Conservation (phyloP, 75 land plant genomes). For the Selaginella moellendorffii region DNA sequence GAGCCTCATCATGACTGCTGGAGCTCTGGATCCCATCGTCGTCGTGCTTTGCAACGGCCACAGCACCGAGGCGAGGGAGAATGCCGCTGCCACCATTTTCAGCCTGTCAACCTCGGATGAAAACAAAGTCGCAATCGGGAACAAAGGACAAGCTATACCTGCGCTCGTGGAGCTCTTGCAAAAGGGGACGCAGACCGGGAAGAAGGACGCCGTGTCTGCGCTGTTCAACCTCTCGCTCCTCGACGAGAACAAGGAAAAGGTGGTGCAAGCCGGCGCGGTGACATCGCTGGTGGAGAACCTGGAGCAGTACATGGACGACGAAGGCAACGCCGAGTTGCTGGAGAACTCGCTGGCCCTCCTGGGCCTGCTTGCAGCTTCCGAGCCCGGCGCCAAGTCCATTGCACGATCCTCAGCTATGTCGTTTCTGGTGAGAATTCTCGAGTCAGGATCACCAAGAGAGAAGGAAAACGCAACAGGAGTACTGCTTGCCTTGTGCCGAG, state of each 20-base stretch:
- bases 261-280: slow-evolving; percentile 43
- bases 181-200: slow-evolving; percentile 17
- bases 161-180: slow-evolving; percentile 38
- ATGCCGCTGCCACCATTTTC: slow-evolving; percentile 57
- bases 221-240: slow-evolving; percentile 58
- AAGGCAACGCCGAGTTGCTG: slow-evolving; percentile 30
- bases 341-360: slow-evolving; percentile 73
- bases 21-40: slow-evolving; percentile 41
- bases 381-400: slow-evolving; percentile 41
- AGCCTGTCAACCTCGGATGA: slow-evolving; percentile 44
- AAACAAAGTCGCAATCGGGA: slow-evolving; percentile 50
- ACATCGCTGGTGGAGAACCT: slow-evolving; percentile 21
- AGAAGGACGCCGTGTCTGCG: slow-evolving; percentile 62
- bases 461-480: slow-evolving; percentile 61
- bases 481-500: slow-evolving; percentile 42
- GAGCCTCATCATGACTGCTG: slow-evolving; percentile 43
- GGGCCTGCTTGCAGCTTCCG: slow-evolving; percentile 49
- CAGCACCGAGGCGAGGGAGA: slow-evolving; percentile 35
- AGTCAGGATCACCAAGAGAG: slow-evolving; percentile 13
- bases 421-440: slow-evolving; percentile 43
- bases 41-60: slow-evolving; percentile 19
- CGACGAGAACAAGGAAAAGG: slow-evolving; percentile 33
- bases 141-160: slow-evolving; percentile 29
- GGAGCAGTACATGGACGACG: slow-evolving; percentile 13
- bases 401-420: slow-evolving; percentile 16